Evolutionary conservation across 2,329 filamentous ascomycete species (phyloP).

Genomic region (Uncinocarpus reesii): DNA sequence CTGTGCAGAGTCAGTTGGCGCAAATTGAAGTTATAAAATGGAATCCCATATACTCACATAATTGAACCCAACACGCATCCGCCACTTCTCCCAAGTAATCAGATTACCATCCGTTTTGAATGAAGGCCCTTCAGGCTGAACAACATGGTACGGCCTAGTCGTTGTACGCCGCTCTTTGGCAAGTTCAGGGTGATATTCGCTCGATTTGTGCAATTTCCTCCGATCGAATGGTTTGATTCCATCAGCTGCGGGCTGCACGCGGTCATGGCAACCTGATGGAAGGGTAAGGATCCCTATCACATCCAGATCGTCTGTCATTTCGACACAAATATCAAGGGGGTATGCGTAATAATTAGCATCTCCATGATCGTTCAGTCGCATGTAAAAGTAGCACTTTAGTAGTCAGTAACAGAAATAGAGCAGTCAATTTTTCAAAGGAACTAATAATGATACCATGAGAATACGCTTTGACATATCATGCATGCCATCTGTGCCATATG

Average conservation of each 20-base stretch:
- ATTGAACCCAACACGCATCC: constrained; percentile 51
- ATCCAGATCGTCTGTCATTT: constrained; percentile 31
- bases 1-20: constrained; percentile 31
- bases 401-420: constrained; percentile 8
- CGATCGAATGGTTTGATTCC: constrained; percentile 32
- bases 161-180: constrained; percentile 24
- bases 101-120: constrained; percentile 45
- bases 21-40: not conserved
- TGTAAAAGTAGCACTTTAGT: constrained; percentile 31
- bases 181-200: constrained; percentile 17
- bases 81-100: constrained; percentile 57
- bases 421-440: no score
- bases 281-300: constrained; percentile 44
- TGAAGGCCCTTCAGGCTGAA: constrained; percentile 59
- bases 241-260: constrained; percentile 26
- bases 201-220: constrained; percentile 31
- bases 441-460: constrained; percentile 2
- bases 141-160: constrained; percentile 58
- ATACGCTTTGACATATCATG: constrained; percentile 35
- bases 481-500: constrained; percentile 46
- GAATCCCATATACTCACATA: constrained; percentile 19
- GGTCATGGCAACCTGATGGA: constrained; percentile 33
- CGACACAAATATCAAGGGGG: constrained; percentile 45
- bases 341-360: constrained; percentile 51
- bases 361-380: constrained; percentile 32